phyloP scores from a whole-genome alignment of 805 yeast genomes.

The Saturnispora quitensis region DNA sequence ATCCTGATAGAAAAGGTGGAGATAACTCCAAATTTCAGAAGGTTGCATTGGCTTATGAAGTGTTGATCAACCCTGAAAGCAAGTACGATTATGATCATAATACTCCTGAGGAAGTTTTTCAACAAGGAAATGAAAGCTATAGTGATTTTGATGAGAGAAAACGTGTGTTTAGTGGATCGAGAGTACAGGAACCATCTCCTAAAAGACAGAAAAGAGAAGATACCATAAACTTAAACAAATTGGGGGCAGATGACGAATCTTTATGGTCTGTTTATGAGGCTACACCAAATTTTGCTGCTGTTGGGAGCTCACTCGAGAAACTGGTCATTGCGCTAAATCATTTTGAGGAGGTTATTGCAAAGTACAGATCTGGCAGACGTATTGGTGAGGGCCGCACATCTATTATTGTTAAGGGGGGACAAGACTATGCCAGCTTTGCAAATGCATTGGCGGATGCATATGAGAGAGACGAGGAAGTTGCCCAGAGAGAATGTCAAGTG shows the following conservation, averaged over 20 bases:
- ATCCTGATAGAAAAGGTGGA: conserved; percentile 80
- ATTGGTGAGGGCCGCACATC: neutral
- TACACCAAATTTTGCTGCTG: neutral
- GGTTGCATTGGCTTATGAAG: conserved; percentile 63
- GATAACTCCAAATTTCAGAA: conserved; percentile 82
- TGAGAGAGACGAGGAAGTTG: neutral
- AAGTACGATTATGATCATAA: conserved; percentile 58
- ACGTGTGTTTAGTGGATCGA: neutral
- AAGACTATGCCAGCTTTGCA: neutral
- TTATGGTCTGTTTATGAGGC: conserved; percentile 5
- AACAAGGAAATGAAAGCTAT: neutral
- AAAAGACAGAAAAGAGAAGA: conserved; percentile 4
- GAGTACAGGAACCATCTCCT: neutral
- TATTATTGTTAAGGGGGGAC: neutral
- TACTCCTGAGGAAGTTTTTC: neutral
- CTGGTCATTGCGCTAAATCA: neutral
- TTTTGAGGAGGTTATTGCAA: neutral
- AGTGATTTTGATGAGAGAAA: neutral
- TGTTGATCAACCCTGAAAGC: conserved; percentile 61
- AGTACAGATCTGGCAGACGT: neutral
- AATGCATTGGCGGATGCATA: neutral
- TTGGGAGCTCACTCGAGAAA: neutral
- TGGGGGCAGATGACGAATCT: conserved; percentile 5
- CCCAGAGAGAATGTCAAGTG: neutral
- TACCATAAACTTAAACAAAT: neutral